A percentile compares a stretch with the other conserved stretches of the same genome.
Evolutionary conservation across 192 early-diverging fungal species (phyloP).

Genomic region (Gigaspora rosea): DNA sequence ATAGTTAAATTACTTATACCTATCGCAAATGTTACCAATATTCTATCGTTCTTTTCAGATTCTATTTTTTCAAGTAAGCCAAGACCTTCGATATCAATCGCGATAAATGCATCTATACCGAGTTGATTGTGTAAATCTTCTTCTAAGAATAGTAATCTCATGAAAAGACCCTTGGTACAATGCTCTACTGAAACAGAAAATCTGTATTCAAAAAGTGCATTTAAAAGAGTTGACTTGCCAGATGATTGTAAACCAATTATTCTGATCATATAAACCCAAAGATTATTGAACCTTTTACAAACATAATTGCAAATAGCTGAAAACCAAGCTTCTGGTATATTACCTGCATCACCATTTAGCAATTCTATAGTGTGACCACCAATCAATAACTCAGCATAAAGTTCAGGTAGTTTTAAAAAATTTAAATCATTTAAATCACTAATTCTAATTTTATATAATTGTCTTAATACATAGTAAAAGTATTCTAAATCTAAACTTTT

Average conservation of each 20-base stretch:
- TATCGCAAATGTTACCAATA: slow-evolving; percentile 34
- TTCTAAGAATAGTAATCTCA: slow-evolving; percentile 32
- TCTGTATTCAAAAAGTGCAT: slow-evolving; percentile 32
- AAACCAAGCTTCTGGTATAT: slow-evolving; percentile 32
- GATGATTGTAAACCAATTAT: slow-evolving; percentile 34
- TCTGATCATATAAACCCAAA: slow-evolving; percentile 19
- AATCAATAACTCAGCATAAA: slow-evolving; percentile 26
- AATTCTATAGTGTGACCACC: slow-evolving; percentile 29
- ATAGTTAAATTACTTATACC: slow-evolving; percentile 33
- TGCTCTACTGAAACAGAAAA: slow-evolving; percentile 31
- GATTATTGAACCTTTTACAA: background rate
- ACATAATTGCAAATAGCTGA: slow-evolving; percentile 25
- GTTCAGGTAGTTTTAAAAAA: slow-evolving; percentile 7
- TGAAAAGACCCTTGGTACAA: slow-evolving; percentile 32
- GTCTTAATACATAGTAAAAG: slow-evolving; percentile 30
- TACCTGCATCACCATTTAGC: slow-evolving; percentile 31
- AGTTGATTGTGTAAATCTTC: slow-evolving; percentile 22
- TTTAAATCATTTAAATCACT: background rate
- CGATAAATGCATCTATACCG: slow-evolving; percentile 24
- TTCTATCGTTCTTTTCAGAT: slow-evolving; percentile 26
- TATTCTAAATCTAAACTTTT: slow-evolving; percentile 30
- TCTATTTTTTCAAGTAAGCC: slow-evolving; percentile 27
- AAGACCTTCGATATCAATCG: slow-evolving; percentile 34
- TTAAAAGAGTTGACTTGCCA: slow-evolving; percentile 28
- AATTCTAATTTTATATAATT: slow-evolving; percentile 11